Percentiles rank a stretch among this genome's conserved stretches.
phyloP scores from a whole-genome alignment of 306 rosid species.

The Vigna hirtella region DNA sequence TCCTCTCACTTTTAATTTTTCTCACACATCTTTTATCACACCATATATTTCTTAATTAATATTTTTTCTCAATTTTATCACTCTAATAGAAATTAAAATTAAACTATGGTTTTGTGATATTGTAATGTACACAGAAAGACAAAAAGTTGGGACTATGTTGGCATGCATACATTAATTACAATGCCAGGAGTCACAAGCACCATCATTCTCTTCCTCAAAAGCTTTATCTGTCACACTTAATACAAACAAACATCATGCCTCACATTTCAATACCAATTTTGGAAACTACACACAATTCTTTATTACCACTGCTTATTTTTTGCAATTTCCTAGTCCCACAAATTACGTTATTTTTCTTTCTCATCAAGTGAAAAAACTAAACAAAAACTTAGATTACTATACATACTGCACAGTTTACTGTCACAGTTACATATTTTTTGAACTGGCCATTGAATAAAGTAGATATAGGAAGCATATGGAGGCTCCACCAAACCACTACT shows the following conservation, averaged over 20 bases:
- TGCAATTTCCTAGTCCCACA: too few species aligned
- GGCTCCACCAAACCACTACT: slow-evolving; percentile 2
- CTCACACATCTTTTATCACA: too few species aligned
- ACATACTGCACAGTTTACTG: too few species aligned
- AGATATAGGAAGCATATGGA: neutral
- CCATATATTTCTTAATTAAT: too few species aligned
- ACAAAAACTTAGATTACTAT: too few species aligned
- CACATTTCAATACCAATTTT: neutral
- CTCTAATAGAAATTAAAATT: too few species aligned
- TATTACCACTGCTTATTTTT: neutral
- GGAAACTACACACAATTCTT: neutral
- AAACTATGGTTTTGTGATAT: slow-evolving; percentile 16
- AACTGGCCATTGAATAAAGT: too few species aligned
- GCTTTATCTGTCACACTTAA: neutral
- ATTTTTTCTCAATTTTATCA: too few species aligned
- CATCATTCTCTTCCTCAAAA: slow-evolving; percentile 23
- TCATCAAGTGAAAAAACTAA: too few species aligned
- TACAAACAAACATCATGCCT: slow-evolving; percentile 16
- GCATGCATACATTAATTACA: slow-evolving; percentile 33
- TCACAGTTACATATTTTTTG: neutral
- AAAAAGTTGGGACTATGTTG: slow-evolving; percentile 26
- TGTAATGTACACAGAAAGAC: slow-evolving; percentile 24
- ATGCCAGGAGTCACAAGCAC: slow-evolving; percentile 17
- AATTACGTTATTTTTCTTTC: neutral
- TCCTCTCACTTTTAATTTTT: too few species aligned